Conservation (phyloP, 805 yeast genomes). For the Myxozyma nipponensis region DNA sequence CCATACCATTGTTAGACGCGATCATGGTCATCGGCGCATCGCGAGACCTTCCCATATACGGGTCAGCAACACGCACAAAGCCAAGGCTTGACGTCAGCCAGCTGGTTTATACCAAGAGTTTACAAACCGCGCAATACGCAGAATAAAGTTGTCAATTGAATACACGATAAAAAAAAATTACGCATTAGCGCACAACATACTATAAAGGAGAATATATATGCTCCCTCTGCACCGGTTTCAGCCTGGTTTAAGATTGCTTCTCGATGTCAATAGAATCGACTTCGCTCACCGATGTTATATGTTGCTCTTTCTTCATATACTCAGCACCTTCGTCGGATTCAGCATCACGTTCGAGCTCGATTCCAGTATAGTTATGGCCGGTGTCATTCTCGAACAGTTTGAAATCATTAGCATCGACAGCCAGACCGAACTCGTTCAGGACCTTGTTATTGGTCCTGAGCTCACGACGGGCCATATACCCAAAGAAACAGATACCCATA, state of each 20-base stretch:
- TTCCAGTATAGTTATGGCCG: background rate
- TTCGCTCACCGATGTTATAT: background rate
- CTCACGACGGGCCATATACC: constrained; percentile 15
- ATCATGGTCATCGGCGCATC: too few relatives aligned
- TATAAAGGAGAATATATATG: too few relatives aligned
- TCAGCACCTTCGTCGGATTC: background rate
- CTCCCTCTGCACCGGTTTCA: too few relatives aligned
- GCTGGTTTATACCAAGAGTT: too few relatives aligned
- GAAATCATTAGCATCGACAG: constrained; percentile 16
- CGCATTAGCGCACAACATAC: too few relatives aligned
- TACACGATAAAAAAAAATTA: too few relatives aligned
- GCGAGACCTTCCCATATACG: too few relatives aligned
- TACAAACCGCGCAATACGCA: too few relatives aligned
- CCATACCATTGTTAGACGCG: too few relatives aligned
- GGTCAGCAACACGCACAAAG: too few relatives aligned
- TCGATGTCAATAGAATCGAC: background rate
- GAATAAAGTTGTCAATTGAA: too few relatives aligned
- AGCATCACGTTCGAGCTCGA: constrained; percentile 27
- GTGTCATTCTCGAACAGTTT: constrained; percentile 2
- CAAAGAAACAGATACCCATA: constrained; percentile 16
- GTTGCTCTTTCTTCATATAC: background rate
- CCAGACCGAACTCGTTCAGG: constrained; percentile 16
- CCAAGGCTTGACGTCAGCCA: too few relatives aligned
- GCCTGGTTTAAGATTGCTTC: background rate
- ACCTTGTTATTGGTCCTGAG: background rate